Evolutionary conservation across 1,284 basidiomycete genomes (phyloP).

Genomic region (Microbotryum silenes-acaulis): DNA sequence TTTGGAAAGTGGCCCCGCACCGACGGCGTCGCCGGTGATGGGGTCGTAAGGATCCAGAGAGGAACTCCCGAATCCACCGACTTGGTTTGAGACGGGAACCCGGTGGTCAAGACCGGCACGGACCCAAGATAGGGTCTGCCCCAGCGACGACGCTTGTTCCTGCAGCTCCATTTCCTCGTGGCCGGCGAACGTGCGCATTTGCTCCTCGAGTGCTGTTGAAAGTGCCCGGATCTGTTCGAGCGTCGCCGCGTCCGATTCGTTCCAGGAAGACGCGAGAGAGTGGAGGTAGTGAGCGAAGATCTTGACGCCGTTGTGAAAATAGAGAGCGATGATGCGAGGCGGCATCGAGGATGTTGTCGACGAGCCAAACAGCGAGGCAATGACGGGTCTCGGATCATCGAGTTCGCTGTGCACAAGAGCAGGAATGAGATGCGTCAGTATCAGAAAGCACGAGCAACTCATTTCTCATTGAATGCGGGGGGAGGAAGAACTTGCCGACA

Average conservation of each 20-base stretch:
- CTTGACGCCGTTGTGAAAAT: constrained; percentile 75
- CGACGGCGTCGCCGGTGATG: constrained; percentile 15
- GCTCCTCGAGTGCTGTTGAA: constrained; percentile 24
- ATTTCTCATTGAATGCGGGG: rapidly evolving
- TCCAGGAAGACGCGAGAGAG: constrained; percentile 66
- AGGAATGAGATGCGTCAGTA: neutral
- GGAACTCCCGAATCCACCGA: neutral
- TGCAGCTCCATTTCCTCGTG: constrained; percentile 70
- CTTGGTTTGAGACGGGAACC: neutral
- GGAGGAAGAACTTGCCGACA: constrained; percentile 52
- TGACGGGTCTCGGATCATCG: constrained; percentile 34
- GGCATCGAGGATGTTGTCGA: constrained; percentile 49
- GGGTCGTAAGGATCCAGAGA: constrained; percentile 3
- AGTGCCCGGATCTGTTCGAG: constrained; percentile 29
- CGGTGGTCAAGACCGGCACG: constrained; percentile 23
- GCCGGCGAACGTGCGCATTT: constrained; percentile 19
- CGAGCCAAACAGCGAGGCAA: constrained; percentile 54
- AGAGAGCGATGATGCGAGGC: constrained; percentile 60
- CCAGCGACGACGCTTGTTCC: constrained; percentile 52
- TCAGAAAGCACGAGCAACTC: neutral
- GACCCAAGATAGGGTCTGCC: constrained; percentile 13
- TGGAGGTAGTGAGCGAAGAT: constrained; percentile 78
- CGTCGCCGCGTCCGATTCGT: constrained; percentile 48
- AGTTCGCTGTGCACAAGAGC: constrained; percentile 32
- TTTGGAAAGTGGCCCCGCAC: too few relatives aligned